These are phyloP conservation scores for Sphagnurus paluster DNA, from an alignment of 1,284 basidiomycete species.

Conservation along the genomic window DNA sequence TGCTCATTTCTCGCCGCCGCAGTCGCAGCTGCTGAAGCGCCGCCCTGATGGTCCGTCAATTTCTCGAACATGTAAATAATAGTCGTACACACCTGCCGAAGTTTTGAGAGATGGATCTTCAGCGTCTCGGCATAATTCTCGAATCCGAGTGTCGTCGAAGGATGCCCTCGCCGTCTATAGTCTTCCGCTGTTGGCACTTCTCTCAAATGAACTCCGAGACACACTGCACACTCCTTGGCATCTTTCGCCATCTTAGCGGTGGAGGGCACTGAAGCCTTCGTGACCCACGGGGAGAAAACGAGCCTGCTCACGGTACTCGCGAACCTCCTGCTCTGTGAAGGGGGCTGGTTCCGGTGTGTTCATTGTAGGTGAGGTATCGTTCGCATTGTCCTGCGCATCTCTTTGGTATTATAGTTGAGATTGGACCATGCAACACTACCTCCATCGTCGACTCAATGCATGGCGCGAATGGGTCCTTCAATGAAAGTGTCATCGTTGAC, in stretches of 20 bases:
- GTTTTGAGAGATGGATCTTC: slow-evolving; percentile 87
- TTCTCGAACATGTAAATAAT: no score
- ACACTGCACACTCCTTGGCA: slow-evolving; percentile 96
- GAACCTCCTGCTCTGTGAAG: slow-evolving; percentile 89
- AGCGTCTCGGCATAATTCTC: slow-evolving; percentile 92
- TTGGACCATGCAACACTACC: no score
- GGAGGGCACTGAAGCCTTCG: slow-evolving; percentile 87
- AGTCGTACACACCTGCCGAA: slow-evolving; percentile 81
- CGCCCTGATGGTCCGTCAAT: no score
- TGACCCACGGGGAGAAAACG: slow-evolving; percentile 88
- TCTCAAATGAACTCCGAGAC: slow-evolving; percentile 96
- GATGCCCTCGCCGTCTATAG: slow-evolving; percentile 88
- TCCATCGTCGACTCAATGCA: no score
- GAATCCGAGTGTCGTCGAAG: slow-evolving; percentile 88
- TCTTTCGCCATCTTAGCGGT: slow-evolving; percentile 98
- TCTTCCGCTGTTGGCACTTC: slow-evolving; percentile 74
- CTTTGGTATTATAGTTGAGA: no score
- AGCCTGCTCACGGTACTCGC: slow-evolving; percentile 91
- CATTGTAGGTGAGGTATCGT: slow-evolving; percentile 36
- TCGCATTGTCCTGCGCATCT: slow-evolving; percentile 51
- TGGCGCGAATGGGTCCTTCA: no score
- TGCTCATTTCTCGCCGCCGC: slow-evolving; percentile 15
- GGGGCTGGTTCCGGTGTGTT: slow-evolving; percentile 60
- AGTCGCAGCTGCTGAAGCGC: slow-evolving; percentile 17
- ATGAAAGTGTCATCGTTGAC: no score